These are phyloP conservation scores for Trichoderma lentiforme DNA, from an alignment of 2,329 filamentous ascomycete species.

Conservation along the genomic window DNA sequence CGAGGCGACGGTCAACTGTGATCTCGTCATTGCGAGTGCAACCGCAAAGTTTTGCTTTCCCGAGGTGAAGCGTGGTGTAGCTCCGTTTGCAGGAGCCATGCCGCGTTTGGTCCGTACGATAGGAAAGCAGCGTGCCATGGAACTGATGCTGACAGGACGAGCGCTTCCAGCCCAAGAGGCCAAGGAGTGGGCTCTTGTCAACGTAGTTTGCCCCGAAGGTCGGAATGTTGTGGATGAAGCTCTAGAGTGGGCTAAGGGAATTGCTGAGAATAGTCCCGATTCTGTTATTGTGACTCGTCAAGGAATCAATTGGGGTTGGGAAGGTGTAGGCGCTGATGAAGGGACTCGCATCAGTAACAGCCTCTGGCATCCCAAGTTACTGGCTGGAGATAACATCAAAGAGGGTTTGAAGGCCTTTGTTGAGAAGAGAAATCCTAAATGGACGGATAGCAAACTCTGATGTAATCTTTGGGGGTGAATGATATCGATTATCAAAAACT, in stretches of 20 bases:
- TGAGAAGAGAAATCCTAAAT: slow-evolving; percentile 3
- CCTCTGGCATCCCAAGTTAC: not conserved
- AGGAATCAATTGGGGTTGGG: not conserved
- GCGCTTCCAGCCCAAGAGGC: slow-evolving; percentile 42
- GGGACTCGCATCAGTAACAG: not conserved
- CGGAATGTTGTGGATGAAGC: not conserved
- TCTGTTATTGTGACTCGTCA: not conserved
- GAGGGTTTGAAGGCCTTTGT: slow-evolving; percentile 4
- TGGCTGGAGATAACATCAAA: not conserved
- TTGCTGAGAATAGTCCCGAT: slow-evolving; percentile 2
- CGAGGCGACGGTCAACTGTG: slow-evolving; percentile 54
- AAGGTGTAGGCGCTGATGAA: not conserved
- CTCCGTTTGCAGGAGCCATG: slow-evolving; percentile 50
- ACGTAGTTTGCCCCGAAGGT: not conserved
- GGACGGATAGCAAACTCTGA: slow-evolving; percentile 10
- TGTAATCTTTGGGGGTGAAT: not conserved
- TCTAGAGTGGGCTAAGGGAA: not conserved
- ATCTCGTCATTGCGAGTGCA: slow-evolving; percentile 51
- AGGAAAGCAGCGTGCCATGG: slow-evolving; percentile 46
- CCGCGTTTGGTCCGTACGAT: slow-evolving; percentile 46
- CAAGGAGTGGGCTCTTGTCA: slow-evolving; percentile 16
- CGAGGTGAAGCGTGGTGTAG: slow-evolving; percentile 53
- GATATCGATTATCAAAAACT: not conserved
- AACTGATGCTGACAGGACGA: slow-evolving; percentile 48
- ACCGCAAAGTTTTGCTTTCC: slow-evolving; percentile 51